Conservation (phyloP, 1,284 basidiomycete species). For the Tranzscheliella williamsii region DNA sequence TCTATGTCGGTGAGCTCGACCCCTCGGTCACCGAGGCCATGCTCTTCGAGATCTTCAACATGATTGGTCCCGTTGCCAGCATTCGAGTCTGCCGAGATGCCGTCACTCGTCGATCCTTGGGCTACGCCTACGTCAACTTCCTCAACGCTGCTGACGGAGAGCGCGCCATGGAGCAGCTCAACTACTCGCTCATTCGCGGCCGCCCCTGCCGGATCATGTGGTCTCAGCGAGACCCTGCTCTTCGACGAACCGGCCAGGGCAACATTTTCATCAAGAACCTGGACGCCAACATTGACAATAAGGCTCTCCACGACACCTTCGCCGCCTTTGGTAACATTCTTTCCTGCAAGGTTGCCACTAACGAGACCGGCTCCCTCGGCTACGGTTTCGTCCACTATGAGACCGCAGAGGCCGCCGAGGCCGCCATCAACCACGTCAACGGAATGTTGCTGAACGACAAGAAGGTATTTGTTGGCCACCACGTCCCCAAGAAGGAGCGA, state of each 20-base stretch:
- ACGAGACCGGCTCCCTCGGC: conserved; percentile 57
- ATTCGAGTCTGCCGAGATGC: conserved; percentile 99
- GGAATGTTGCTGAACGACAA: conserved; percentile 96
- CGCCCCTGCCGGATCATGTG: conserved; percentile 99
- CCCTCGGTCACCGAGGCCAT: conserved; percentile 97
- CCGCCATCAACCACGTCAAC: conserved; percentile 93
- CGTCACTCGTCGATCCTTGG: conserved; percentile 97
- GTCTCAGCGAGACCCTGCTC: conserved; percentile 98
- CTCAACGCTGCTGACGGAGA: conserved; percentile 96
- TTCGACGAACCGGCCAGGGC: conserved; percentile 98
- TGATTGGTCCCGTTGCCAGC: conserved; percentile 98
- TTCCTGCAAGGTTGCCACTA: conserved; percentile 92
- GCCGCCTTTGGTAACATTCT: conserved; percentile 98
- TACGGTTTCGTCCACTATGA: conserved; percentile 99
- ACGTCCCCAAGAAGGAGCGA: conserved; percentile 90
- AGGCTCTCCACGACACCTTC: conserved; percentile 99
- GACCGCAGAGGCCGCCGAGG: conserved; percentile 90
- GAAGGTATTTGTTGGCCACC: conserved; percentile 90
- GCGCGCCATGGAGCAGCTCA: conserved; percentile 97
- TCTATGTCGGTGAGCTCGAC: conserved; percentile 99
- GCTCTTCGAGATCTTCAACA: conserved; percentile 99
- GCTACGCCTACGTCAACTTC: conserved; percentile 99
- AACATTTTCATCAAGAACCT: conserved; percentile 99
- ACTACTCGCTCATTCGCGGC: conserved; percentile 98
- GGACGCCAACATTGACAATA: conserved; percentile 98